phyloP scores from a whole-genome alignment of 129 eudicot genomes.

The Scalesia atractyloides region DNA sequence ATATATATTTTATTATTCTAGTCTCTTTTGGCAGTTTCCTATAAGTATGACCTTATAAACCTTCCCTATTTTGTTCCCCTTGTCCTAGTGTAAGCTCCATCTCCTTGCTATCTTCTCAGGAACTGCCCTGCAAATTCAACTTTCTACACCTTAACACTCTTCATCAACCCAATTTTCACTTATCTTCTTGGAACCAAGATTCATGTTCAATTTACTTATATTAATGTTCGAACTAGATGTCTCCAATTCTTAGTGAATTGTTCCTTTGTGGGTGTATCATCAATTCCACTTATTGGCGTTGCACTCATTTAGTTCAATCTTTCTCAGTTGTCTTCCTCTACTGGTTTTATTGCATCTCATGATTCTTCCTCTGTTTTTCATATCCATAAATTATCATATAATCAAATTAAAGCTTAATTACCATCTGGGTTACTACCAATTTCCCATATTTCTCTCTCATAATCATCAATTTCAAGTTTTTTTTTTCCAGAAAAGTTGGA shows the following conservation, averaged over 20 bases:
- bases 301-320: constrained; percentile 96
- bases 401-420: too few species aligned
- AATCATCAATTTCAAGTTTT: too few species aligned
- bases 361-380: constrained; percentile 1
- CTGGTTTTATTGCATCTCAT: constrained; percentile 94
- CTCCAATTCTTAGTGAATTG: constrained; percentile 89
- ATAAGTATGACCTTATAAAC: constrained; percentile 23
- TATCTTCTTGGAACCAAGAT: constrained; percentile 26
- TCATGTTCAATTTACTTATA: constrained; percentile 57
- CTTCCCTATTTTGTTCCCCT: constrained; percentile 46
- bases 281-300: constrained; percentile 89
- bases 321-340: constrained; percentile 98
- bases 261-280: constrained; percentile 87
- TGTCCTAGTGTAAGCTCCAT: constrained; percentile 28
- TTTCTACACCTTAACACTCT: too few species aligned
- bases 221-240: constrained; percentile 83
- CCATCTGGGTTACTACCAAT: too few species aligned
- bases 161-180: too few species aligned
- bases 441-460: too few species aligned
- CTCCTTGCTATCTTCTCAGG: not conserved
- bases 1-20: too few species aligned
- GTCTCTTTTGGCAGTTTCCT: too few species aligned
- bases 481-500: too few species aligned
- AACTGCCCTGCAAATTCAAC: not conserved
- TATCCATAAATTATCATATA: not conserved